Conservation (phyloP, 805 yeast species). For the Candida caryicola region DNA sequence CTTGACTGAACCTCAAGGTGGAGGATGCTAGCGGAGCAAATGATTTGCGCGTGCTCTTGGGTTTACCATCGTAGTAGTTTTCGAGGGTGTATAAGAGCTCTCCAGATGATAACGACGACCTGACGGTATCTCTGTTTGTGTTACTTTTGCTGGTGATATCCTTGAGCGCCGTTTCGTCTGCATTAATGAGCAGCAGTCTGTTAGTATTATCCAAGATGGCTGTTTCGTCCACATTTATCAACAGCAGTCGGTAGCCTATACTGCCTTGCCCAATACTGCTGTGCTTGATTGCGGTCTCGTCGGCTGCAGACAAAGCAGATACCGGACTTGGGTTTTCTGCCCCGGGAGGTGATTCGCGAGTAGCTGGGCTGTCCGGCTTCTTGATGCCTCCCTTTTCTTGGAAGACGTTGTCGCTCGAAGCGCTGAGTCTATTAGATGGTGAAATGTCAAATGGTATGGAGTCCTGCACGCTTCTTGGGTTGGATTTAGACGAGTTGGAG, state of each 20-base stretch:
- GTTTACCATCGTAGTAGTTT: conserved; percentile 7
- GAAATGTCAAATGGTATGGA: conserved; percentile 1
- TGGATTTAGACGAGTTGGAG: conserved; percentile 1
- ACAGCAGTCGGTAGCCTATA: conserved; percentile 2
- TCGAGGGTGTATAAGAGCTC: conserved; percentile 28
- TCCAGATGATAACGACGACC: conserved; percentile 27
- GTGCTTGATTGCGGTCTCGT: conserved; percentile 4
- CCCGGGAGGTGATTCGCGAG: too few relatives aligned
- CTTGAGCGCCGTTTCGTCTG: conserved; percentile 9
- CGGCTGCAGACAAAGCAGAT: neutral
- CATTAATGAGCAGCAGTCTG: conserved; percentile 8
- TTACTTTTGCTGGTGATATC: neutral
- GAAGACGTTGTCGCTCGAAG: neutral
- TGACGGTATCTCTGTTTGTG: conserved; percentile 9
- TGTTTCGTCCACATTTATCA: conserved; percentile 9
- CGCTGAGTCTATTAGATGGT: neutral
- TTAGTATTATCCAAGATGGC: conserved; percentile 1
- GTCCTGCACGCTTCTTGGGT: conserved; percentile 2
- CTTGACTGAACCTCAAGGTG: conserved; percentile 7
- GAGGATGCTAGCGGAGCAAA: conserved; percentile 9
- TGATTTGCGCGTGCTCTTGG: neutral
- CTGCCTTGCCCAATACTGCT: conserved; percentile 1
- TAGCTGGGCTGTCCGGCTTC: too few relatives aligned
- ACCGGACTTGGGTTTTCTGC: too few relatives aligned
- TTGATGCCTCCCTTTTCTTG: neutral